Evolutionary conservation across 1,139 yeast genomes (phyloP), one percentile per base, ranked within the genome.

Genomic region (Suhomyces taliae): DNA sequence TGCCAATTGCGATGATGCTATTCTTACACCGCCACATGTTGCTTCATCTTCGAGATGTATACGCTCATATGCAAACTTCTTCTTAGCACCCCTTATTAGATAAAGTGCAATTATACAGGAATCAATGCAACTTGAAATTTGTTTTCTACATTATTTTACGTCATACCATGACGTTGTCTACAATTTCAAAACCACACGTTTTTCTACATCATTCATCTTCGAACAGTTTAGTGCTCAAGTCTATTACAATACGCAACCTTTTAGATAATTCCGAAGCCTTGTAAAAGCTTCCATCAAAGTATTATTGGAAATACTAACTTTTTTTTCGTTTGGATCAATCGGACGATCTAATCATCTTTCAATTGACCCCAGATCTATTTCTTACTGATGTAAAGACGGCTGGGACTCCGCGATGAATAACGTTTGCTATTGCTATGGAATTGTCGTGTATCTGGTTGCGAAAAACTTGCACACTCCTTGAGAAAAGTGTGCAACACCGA

Each of bases 391-490:
- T 19, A 19, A 19, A 4, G 24, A 6, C 6, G 6, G 24, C 6
- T 19, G 24, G 24, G 24, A 19, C 24, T 3, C 6, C 6, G 24
- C 6, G 24, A 19, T 19, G 24, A 19, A 19, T 4, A 19, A 37
- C 27, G 34, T 34, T 44, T 44, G 46, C 46, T 44, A 29, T 44
- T 44, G 43, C 46, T 39, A 15, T 44, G 46, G 36, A 43, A 39
- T 39, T 43, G 43, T 44, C 46, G 43, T 44, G 43, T 40, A 43
- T 29, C 11, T 39, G 46, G 46, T 42, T 44, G 46, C 46, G 33
- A 44, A 43, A 27, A 40, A 24, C 37, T 19, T 19, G 4, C 24
- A 14, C 6, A 19, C 36, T 19, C 27, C 31, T 34, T 37, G 33
- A 27, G 32, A 29, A 29, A 8, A 37, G 12, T 27, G 27, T 27